Evolutionary conservation across 2,329 filamentous ascomycete species (phyloP), one percentile per base, ranked within the genome.

Genomic region (Didymella sp.): DNA sequence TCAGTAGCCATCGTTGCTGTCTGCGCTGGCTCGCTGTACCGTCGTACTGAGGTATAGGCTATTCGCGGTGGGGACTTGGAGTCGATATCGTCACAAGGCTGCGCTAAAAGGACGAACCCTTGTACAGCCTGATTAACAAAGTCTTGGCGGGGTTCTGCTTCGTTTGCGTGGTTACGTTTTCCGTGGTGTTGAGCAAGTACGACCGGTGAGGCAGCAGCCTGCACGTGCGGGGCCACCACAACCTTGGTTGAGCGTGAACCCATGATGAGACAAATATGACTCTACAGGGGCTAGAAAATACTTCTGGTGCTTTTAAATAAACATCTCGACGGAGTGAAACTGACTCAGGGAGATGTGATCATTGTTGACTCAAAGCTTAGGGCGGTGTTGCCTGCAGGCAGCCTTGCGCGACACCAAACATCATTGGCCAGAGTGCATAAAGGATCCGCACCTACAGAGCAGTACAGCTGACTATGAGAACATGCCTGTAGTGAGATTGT

Each of bases 301-400:
- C 19, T 17, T 12, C 33, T 8, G 11, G 22, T 8, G 44, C 27
- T 58, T 28, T 59, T 60, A 54, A 56, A 30, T 24, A 2, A n/a
- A 15, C 49, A 35, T 58, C 27, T 51, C 27, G 25, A 9, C 35
- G 24, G 41, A 21, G 21, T 40, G 22, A 24, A n/a, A 24, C 52
- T 68, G 67, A 70, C 49, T 67, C 63, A 67, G n/a, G 17, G 15
- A 56, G 21, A n/a, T 50, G 40, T 15, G 37, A 42, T 51, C 48
- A 28, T 48, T 40, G 40, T 64, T 69, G 69, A 68, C 56, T 69
- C 62, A 68, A 66, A 58, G 3, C 21, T 41, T 48, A 60, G 48
- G 59, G 62, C 59, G 62, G 60, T 61, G 68, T 47, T 72, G 69
- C 69, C 67, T 71, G 58, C 60, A 69, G 69, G 67, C 64, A 69